A percentile compares a stretch with the other conserved stretches of the same genome.
Conservation (phyloP, 2,329 filamentous ascomycete genomes). For the Penicillium sp. region DNA sequence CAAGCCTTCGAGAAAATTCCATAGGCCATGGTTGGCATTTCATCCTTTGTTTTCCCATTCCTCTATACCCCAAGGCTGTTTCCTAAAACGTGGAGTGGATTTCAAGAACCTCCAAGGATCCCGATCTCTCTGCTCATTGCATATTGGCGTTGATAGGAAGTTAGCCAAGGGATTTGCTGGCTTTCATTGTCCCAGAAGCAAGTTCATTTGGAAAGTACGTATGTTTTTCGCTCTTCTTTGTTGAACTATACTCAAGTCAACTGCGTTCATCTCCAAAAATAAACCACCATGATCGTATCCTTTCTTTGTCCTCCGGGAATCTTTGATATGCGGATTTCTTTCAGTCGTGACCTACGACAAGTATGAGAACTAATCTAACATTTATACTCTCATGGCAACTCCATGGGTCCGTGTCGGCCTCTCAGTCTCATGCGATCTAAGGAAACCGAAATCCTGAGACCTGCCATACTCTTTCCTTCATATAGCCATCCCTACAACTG, state of each 20-base stretch:
- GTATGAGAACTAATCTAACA: background rate
- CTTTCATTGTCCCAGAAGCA: background rate
- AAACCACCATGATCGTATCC: background rate
- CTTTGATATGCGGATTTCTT: background rate
- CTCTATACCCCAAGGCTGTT: background rate
- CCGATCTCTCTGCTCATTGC: background rate
- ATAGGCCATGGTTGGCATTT: background rate
- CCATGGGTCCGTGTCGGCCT: constrained; percentile 16
- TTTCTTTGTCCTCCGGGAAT: background rate
- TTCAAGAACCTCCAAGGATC: background rate
- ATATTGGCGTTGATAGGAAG: background rate
- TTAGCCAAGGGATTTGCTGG: background rate
- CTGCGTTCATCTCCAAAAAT: background rate
- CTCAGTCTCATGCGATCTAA: constrained; percentile 15
- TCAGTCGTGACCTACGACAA: background rate
- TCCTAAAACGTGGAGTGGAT: background rate
- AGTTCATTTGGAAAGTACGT: background rate
- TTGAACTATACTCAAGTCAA: background rate
- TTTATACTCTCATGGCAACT: background rate
- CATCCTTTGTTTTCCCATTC: background rate
- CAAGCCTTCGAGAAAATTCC: background rate
- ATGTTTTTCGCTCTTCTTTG: background rate
- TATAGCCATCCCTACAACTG: background rate
- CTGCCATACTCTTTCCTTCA: background rate
- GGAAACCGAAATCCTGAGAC: background rate